phyloP scores from a whole-genome alignment of 768 basidiomycete species.

The Pleurotus salmoneostramineus region DNA sequence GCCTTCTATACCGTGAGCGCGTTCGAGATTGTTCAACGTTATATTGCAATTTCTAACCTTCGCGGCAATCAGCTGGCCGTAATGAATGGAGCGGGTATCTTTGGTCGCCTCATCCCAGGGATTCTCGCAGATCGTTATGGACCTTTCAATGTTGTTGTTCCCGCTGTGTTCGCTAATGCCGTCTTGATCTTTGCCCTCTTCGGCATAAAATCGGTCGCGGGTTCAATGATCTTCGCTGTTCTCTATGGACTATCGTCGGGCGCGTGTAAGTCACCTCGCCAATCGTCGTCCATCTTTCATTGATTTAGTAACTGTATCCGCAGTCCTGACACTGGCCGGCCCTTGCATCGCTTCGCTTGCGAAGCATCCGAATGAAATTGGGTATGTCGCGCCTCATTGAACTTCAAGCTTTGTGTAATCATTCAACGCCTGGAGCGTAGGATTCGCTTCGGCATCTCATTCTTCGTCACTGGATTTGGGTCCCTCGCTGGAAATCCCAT shows the following conservation, averaged over 20 bases:
- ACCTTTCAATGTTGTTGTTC: slow-evolving; percentile 21
- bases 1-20: slow-evolving; percentile 24
- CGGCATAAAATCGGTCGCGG: slow-evolving; percentile 22
- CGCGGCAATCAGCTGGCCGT: slow-evolving; percentile 16
- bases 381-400: background rate
- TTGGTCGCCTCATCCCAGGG: slow-evolving; percentile 20
- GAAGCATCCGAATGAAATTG: background rate
- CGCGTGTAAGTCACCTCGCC: slow-evolving; percentile 11
- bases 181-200: slow-evolving; percentile 31
- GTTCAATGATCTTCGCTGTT: slow-evolving; percentile 29
- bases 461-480: background rate
- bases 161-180: slow-evolving; percentile 19
- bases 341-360: background rate
- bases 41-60: background rate
- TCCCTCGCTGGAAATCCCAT: slow-evolving; percentile 13
- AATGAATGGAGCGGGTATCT: slow-evolving; percentile 18
- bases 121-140: slow-evolving; percentile 18
- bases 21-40: too few relatives aligned
- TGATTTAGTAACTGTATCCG: background rate
- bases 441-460: slow-evolving; percentile 3
- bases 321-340: background rate
- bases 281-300: too few relatives aligned
- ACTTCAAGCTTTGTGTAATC: background rate
- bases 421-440: background rate
- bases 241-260: slow-evolving; percentile 39